Base-by-base conservation (phyloP, 2,329 filamentous ascomycete genomes). In the Sporothrix variecibatus region DNA sequence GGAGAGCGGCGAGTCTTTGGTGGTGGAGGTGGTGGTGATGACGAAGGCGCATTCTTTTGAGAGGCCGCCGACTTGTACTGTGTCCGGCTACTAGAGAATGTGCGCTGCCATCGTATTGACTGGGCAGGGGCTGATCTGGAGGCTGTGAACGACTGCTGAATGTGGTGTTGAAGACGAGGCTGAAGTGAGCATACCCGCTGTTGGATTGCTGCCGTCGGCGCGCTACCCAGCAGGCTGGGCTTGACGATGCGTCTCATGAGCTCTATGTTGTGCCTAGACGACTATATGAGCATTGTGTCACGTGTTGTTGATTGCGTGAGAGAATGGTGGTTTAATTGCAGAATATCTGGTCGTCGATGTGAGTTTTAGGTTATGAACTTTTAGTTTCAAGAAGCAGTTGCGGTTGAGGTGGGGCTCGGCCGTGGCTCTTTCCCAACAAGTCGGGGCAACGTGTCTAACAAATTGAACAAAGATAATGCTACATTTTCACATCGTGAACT, bases 181-280 rank as follows among this genome's bases (percentile, higher is more conserved):
- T 51, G 65, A 26, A 28, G 23, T 4, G 58, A 40, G 1, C 17
- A 51, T 7, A 17, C 8, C 46, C 67, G 46, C 12, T 11, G 67
- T 3, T 38, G 46, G 2, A n/a, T n/a, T 7, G 43, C 17, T 17
- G 28, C 46, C 1, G 17, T 9, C 28, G 43, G 2, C 28, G 11
- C 23, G 43, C 20, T 9, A 43, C 58, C 71, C 43, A 53, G 58
- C 40, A 65, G 43, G 2, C 70, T 46, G 23, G 70, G 58, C 71
- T 43, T 34, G 9, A 51, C 2, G 9, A 38, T 20, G 23, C 20
- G 38, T 46, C 62, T 46, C 62, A 67, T 67, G 38, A n/a, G n/a
- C n/a, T n/a, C n/a, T n/a, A n/a, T n/a, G n/a, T n/a, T n/a, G n/a
- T n/a, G n/a, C n/a, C n/a, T n/a, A n/a, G n/a, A n/a, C n/a, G n/a